These are phyloP conservation scores for Trametes hirsuta DNA, from an alignment of 1,284 basidiomycete genomes.

Conservation along the genomic window DNA sequence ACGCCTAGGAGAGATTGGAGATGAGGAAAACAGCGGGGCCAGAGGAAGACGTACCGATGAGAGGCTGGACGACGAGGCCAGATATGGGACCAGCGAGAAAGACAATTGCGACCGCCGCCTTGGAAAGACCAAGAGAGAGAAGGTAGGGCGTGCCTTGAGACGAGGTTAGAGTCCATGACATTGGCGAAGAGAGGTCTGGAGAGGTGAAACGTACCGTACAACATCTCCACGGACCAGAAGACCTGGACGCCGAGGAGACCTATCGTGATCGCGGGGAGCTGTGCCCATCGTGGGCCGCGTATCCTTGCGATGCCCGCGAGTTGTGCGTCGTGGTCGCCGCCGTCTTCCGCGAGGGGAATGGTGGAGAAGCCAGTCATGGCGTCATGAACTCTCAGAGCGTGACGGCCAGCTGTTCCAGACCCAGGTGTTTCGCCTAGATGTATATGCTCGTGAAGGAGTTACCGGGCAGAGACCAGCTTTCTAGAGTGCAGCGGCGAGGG, in stretches of 20 bases:
- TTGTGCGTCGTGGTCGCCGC: conserved; percentile 38
- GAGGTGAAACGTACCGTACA: conserved; percentile 62
- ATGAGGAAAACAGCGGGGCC: neutral
- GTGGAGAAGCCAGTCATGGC: conserved; percentile 52
- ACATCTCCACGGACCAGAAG: conserved; percentile 93
- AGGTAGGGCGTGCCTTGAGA: conserved; percentile 84
- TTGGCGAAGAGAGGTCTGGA: neutral
- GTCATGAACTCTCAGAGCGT: neutral
- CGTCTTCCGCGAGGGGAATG: conserved; percentile 43
- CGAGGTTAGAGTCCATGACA: neutral
- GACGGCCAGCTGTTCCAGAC: neutral
- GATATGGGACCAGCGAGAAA: conserved; percentile 94
- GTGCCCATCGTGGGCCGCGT: conserved; percentile 61
- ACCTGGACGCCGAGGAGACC: conserved; percentile 83
- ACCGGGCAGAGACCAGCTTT: too few relatives aligned
- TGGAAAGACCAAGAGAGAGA: conserved; percentile 86
- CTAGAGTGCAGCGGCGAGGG: too few relatives aligned
- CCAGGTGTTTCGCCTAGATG: too few relatives aligned
- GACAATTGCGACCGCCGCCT: conserved; percentile 87
- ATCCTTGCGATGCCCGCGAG: conserved; percentile 60
- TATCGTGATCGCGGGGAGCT: conserved; percentile 74
- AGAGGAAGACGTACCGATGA: conserved; percentile 62
- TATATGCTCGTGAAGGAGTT: too few relatives aligned
- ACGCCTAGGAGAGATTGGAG: conserved; percentile 48
- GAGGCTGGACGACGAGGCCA: conserved; percentile 90